Percentiles rank a stretch among this genome's conserved stretches.
These are phyloP conservation scores for Cardamine resedifolia DNA, from an alignment of 345 rosid genomes.

Conservation along the genomic window DNA sequence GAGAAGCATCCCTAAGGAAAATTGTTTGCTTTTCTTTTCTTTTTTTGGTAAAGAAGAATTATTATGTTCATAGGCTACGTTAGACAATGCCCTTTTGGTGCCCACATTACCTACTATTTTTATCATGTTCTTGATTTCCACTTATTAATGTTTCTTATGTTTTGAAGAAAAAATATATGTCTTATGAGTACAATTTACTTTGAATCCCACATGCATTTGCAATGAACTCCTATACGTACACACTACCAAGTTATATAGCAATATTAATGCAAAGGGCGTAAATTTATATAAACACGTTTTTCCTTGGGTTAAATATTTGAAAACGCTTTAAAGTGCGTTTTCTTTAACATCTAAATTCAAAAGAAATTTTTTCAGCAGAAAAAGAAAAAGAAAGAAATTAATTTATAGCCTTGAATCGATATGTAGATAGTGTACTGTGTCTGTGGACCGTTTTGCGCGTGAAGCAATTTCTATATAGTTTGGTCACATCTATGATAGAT, in stretches of 20 bases:
- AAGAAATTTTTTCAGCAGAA: neutral
- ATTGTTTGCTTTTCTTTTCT: neutral
- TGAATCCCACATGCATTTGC: slow-evolving; percentile 19
- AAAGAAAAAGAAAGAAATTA: neutral
- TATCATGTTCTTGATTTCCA: slow-evolving; percentile 7
- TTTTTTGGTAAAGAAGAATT: neutral
- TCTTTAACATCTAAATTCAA: neutral
- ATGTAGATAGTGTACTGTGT: neutral
- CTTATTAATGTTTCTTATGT: neutral
- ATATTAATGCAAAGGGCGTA: neutral
- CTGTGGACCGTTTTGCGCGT: slow-evolving; percentile 27
- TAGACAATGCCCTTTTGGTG: slow-evolving; percentile 17
- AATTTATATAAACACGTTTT: neutral
- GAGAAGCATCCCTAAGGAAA: slow-evolving; percentile 20
- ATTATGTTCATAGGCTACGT: neutral
- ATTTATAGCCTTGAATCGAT: neutral
- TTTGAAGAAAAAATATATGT: neutral
- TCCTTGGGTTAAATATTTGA: neutral
- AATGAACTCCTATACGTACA: slow-evolving; percentile 24
- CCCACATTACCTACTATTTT: slow-evolving; percentile 17
- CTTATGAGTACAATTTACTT: neutral
- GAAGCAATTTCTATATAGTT: slow-evolving; percentile 17
- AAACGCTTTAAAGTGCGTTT: neutral
- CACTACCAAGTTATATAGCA: neutral
- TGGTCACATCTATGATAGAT: slow-evolving; percentile 26